Base-by-base conservation (phyloP, 108 stramenopile genomes). In the Craspedostauros australis region DNA sequence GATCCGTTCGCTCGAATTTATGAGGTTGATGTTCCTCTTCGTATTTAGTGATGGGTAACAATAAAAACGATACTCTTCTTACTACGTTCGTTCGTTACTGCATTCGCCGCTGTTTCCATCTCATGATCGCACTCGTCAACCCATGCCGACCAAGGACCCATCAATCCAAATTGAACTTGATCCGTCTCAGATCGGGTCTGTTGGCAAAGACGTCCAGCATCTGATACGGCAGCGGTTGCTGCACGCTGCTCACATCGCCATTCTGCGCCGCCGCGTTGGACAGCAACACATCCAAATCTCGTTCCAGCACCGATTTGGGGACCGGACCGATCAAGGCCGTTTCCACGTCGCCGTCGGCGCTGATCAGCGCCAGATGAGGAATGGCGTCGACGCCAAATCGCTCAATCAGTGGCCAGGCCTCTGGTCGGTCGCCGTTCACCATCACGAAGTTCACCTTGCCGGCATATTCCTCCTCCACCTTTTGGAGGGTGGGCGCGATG, bases 241-340 rank as follows among this genome's bases (percentile, higher is more conserved):
- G 58, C 44, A 8, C 16, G 30, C 60, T 53, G 1, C 31, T 37
- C 34, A 26, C 36, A 16, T 4, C 18, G 12, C 26, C 28, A 33
- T 34, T 47, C 18, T 9, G 29, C 18, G 4, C 2, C 14, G 46
- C 23, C 9, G 64, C 62, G 52, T 78, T 72, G 22, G 66, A 62
- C 30, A 84, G 39, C 55, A 89, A 52, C 7, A 79, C 80, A 57
- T 90, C 75, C 30, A 90, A 71, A 71, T 90, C 88, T 0, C 58
- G 68, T 16, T 74, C 37, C 12, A 90, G 39, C 18, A 85, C 78
- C 52, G 51, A 50, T 41, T 77, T 73, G 21, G 84, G 82, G 32
- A 83, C 75, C 19, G 83, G 73, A 42, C 88, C 88, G 41, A 90
- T 84, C 69, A 90, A 67, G 5, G 88, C 79, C 29, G 88, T 90